Conservation (phyloP, 768 basidiomycete species). For the Lactarius psammicola region DNA sequence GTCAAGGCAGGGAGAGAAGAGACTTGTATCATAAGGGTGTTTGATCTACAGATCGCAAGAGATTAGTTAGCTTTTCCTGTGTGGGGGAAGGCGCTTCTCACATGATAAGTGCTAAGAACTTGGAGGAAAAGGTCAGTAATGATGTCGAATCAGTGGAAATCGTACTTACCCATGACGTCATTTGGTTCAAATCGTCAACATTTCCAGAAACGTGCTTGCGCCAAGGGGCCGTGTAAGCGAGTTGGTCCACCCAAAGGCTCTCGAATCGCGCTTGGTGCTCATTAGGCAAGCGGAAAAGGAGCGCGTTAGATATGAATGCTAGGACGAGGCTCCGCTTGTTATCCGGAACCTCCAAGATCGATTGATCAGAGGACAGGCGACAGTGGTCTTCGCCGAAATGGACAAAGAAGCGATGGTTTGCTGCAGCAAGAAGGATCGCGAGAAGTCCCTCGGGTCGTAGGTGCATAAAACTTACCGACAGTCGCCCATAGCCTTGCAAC, state of each 20-base stretch:
- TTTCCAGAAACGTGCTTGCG: background rate
- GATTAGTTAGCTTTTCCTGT: background rate
- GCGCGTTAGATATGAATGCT: background rate
- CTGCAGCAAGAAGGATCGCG: background rate
- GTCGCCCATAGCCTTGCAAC: background rate
- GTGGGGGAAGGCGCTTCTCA: background rate
- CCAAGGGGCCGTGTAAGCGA: background rate
- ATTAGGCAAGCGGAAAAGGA: background rate
- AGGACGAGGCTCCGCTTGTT: background rate
- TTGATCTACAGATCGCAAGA: background rate
- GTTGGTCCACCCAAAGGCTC: constrained; percentile 4
- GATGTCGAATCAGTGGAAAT: background rate
- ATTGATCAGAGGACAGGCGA: background rate
- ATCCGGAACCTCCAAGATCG: background rate
- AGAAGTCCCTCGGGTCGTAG: background rate
- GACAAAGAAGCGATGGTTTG: background rate
- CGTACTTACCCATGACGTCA: background rate
- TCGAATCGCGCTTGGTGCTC: background rate
- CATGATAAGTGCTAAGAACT: background rate
- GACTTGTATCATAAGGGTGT: constrained; percentile 6
- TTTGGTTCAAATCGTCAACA: background rate
- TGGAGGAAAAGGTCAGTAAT: background rate
- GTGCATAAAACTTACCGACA: background rate
- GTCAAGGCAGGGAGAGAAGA: background rate
- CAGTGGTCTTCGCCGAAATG: background rate